Evolutionary conservation across 495 filamentous ascomycete genomes (phyloP).

Genomic region (Xylaria cubensis): DNA sequence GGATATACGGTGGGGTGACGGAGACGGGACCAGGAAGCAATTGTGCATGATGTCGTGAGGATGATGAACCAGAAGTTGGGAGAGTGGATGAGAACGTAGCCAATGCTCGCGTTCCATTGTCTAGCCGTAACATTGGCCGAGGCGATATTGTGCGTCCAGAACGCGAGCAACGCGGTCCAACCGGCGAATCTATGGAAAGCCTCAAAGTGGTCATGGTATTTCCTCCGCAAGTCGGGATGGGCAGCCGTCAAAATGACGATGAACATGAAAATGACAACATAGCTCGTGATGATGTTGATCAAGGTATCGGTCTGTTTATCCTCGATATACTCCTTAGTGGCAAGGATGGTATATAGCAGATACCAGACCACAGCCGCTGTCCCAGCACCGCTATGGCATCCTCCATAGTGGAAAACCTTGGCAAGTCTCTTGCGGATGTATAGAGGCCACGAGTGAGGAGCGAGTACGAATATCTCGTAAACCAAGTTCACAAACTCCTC

Average conservation of each 20-base stretch:
- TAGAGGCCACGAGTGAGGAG: conserved; percentile 66
- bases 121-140: conserved; percentile 62
- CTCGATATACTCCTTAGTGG: conserved; percentile 57
- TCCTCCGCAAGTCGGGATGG: conserved; percentile 59
- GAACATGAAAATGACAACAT: conserved; percentile 51
- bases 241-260: conserved; percentile 51
- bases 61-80: conserved; percentile 75
- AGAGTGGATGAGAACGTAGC: conserved; percentile 54
- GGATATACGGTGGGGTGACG: conserved; percentile 64
- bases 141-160: conserved; percentile 68
- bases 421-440: conserved; percentile 68
- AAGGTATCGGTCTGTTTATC: conserved; percentile 32
- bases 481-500: conserved; percentile 77
- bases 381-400: conserved; percentile 76
- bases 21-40: conserved; percentile 73
- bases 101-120: conserved; percentile 54
- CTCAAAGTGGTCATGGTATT: conserved; percentile 71
- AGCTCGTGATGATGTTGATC: conserved; percentile 50
- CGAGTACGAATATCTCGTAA: conserved; percentile 63
- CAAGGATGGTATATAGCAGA: conserved; percentile 52
- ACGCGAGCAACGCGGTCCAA: conserved; percentile 66
- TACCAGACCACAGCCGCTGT: conserved; percentile 76
- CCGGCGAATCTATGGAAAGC: conserved; percentile 70
- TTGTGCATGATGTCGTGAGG: conserved; percentile 62
- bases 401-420: conserved; percentile 80